Evolutionary conservation across 371 early-diverging fungal species (phyloP).

Genomic region (Saksenaea vasiformis): DNA sequence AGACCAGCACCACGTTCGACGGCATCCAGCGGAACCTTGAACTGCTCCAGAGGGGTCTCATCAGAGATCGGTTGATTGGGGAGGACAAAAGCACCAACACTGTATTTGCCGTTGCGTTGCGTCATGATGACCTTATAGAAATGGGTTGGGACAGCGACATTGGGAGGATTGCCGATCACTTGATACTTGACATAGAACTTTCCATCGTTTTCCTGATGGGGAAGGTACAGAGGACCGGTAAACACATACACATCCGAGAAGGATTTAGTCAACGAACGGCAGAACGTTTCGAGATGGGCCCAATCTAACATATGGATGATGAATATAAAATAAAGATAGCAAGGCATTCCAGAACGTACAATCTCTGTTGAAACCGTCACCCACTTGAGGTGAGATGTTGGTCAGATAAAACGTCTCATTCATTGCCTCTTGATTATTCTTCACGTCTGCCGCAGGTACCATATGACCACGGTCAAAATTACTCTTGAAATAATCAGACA

Average conservation of each 20-base stretch:
- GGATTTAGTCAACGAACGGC: constrained; percentile 61
- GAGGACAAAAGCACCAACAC: constrained; percentile 79
- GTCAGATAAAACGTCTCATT: constrained; percentile 79
- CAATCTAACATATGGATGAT: constrained; percentile 55
- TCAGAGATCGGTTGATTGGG: constrained; percentile 82
- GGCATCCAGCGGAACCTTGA: constrained; percentile 76
- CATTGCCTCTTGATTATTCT: constrained; percentile 69
- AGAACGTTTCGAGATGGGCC: constrained; percentile 80
- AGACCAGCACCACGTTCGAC: constrained; percentile 81
- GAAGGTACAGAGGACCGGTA: constrained; percentile 82
- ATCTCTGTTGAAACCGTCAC: constrained; percentile 81
- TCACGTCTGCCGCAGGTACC: constrained; percentile 85
- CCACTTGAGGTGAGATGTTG: constrained; percentile 85
- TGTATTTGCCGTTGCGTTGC: constrained; percentile 50
- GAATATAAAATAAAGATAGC: neutral
- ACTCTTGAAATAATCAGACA: constrained; percentile 70
- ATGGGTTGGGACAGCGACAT: constrained; percentile 92
- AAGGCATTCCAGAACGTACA: constrained; percentile 39
- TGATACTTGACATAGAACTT: constrained; percentile 86
- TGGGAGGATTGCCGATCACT: constrained; percentile 87
- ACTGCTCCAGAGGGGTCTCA: constrained; percentile 65
- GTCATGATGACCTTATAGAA: constrained; percentile 87
- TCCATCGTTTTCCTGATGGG: constrained; percentile 65
- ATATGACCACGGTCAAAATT: constrained; percentile 86
- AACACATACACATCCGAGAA: constrained; percentile 78